Percentiles rank a stretch among this genome's conserved stretches.
phyloP scores from a whole-genome alignment of 148 eudicot species.

The Diospyros kaki region DNA sequence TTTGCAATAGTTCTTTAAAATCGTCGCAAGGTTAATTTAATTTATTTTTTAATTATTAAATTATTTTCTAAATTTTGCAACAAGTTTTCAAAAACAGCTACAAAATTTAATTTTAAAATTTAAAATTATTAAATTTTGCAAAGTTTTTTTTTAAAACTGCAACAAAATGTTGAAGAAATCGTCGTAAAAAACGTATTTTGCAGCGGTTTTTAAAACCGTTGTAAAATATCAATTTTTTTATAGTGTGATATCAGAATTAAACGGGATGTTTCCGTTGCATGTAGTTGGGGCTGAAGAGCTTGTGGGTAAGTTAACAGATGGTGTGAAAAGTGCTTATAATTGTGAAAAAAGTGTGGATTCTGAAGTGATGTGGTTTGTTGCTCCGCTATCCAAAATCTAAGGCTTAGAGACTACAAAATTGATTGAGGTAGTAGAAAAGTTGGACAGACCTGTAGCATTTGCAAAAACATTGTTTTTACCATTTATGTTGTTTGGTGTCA shows the following conservation, averaged over 20 bases:
- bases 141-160: too few species aligned
- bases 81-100: too few species aligned
- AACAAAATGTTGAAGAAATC: too few species aligned
- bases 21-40: too few species aligned
- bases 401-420: constrained; percentile 10
- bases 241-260: background rate
- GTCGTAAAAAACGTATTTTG: too few species aligned
- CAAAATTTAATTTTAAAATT: too few species aligned
- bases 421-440: background rate
- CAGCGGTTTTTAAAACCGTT: too few species aligned
- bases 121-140: too few species aligned
- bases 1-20: too few species aligned
- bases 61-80: too few species aligned
- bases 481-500: background rate
- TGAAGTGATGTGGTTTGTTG: constrained; percentile 17
- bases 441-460: constrained; percentile 6
- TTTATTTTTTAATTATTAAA: too few species aligned
- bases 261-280: background rate
- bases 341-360: constrained; percentile 12
- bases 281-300: background rate
- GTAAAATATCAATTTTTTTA: too few species aligned
- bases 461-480: constrained; percentile 9
- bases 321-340: background rate
- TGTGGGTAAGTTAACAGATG: background rate
- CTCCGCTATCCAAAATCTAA: constrained; percentile 14